Evolutionary conservation across 495 filamentous ascomycete genomes (phyloP).

Genomic region (Delitschia confertaspora): DNA sequence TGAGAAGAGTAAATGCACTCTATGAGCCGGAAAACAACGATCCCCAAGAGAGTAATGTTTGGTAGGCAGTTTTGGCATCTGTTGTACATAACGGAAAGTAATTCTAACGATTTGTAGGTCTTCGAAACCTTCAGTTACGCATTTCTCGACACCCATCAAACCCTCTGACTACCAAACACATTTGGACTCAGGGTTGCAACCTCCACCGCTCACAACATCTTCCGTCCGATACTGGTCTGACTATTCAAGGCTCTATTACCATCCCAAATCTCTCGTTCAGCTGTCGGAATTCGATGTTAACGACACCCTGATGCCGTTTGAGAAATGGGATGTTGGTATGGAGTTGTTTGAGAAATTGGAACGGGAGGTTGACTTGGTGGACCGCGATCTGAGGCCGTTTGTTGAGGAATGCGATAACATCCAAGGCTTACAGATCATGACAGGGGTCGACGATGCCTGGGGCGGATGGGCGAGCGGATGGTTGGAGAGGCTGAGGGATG

Average conservation of each 20-base stretch:
- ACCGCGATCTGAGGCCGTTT: constrained; percentile 78
- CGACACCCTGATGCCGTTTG: constrained; percentile 70
- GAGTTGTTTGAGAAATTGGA: constrained; percentile 77
- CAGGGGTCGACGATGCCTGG: constrained; percentile 82
- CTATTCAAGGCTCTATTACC: constrained; percentile 82
- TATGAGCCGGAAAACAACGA: constrained; percentile 60
- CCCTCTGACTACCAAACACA: constrained; percentile 66
- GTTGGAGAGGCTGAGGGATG: constrained; percentile 73
- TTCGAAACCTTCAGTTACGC: constrained; percentile 53
- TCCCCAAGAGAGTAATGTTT: constrained; percentile 34
- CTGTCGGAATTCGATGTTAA: constrained; percentile 70
- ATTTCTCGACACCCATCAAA: constrained; percentile 55
- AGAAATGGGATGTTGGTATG: constrained; percentile 67
- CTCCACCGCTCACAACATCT: constrained; percentile 53
- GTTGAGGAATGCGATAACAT: constrained; percentile 89
- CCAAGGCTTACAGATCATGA: constrained; percentile 77
- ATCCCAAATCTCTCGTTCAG: constrained; percentile 71
- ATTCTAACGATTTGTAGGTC: constrained; percentile 3
- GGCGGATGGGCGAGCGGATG: constrained; percentile 77
- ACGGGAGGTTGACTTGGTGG: constrained; percentile 76
- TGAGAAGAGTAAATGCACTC: constrained; percentile 79
- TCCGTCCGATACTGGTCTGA: constrained; percentile 93
- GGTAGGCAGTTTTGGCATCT: too few relatives aligned
- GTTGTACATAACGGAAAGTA: too few relatives aligned
- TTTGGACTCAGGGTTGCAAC: constrained; percentile 59